Evolutionary conservation across 148 eudicot species (phyloP), one percentile per base, ranked within the genome.

Genomic region (Euryodendron excelsum): DNA sequence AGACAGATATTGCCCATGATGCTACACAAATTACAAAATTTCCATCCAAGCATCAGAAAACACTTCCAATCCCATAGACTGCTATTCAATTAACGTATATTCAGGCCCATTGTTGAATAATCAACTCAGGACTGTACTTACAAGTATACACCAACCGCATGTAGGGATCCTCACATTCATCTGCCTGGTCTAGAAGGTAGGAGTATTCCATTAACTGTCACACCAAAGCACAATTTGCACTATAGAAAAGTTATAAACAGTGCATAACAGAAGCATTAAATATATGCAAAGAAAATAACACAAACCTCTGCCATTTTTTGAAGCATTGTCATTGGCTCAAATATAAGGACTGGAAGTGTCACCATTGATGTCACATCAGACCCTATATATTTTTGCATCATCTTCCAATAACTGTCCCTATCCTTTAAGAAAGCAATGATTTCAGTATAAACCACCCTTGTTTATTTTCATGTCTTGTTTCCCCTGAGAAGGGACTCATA

Each of bases 231-330:
- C 34, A 81, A 31, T 69, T 53, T 36, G 31, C 10, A 80, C 34
- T 53, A 77, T 9, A 69, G 53, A 41, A 9, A 41, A 50, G 77
- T 23, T 64, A 21, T 33, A 62, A 27, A 55, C 69, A n/a, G n/a
- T 77, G 76, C 39, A 41, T 17, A 41, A 62, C 9, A 72, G 18
- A 60, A 33, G 33, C n/a, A 28, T 27, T 28, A 47, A 44, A 33
- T 5, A 65, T 20, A 63, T 0, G 61, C 68, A 78, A 36, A 47
- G 18, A 80, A 60, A 58, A 44, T 34, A 31, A 33, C 52, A 86
- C 85, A 83, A 81, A 94, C 98, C 98, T 94, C 98, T 27, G 98
- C 98, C 92, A 94, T 89, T 83, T 94, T 94, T 77, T 94, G 98
- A 74, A 92, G 87, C 97, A 92, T 92, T 63, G 98, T 90, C 98